These are phyloP conservation scores for Stromatinia cepivora DNA, from an alignment of 2,329 filamentous ascomycete species.

Conservation along the genomic window DNA sequence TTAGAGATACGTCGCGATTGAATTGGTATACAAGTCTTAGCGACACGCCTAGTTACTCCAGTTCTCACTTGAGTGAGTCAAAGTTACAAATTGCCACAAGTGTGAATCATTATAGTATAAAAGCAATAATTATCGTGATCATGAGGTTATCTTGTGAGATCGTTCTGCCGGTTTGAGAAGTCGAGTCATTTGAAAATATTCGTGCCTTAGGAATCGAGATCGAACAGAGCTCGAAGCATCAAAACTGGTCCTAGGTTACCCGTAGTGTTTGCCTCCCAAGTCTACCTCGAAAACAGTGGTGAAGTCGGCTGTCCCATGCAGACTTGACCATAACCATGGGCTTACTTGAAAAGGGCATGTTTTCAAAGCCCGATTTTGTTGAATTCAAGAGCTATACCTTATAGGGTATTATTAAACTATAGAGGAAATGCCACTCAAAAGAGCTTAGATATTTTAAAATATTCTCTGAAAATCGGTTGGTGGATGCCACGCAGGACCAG, in stretches of 20 bases:
- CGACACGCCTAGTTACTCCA: not conserved
- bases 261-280: not conserved
- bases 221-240: not conserved
- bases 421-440: not conserved
- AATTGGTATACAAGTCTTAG: not conserved
- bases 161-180: not conserved
- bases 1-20: not conserved
- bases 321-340: too few relatives aligned
- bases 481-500: not conserved
- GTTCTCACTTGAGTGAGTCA: slow-evolving; percentile 1
- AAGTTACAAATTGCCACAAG: slow-evolving; percentile 10
- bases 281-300: not conserved
- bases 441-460: not conserved
- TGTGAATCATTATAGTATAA: slow-evolving; percentile 12
- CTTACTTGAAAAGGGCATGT: not conserved
- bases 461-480: not conserved
- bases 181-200: not conserved
- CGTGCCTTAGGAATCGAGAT: not conserved
- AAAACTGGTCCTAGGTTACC: not conserved
- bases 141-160: slow-evolving; percentile 12
- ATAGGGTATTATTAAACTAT: not conserved
- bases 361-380: not conserved
- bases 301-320: not conserved
- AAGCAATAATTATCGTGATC: slow-evolving; percentile 7
- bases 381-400: not conserved